These are phyloP conservation scores for Fusarium sp. DNA, from an alignment of 2,329 filamentous ascomycete species.

Conservation along the genomic window DNA sequence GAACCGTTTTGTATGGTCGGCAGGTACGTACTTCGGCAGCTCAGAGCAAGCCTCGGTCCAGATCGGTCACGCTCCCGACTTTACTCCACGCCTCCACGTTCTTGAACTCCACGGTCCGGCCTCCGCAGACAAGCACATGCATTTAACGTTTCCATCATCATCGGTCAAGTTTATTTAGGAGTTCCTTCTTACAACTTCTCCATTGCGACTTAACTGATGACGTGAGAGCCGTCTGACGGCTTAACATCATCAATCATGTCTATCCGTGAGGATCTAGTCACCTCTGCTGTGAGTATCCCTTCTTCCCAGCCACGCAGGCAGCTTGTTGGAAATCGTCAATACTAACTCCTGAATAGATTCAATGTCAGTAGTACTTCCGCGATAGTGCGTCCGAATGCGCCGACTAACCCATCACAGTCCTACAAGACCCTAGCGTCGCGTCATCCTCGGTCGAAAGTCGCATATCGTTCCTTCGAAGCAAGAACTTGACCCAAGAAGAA, in stretches of 20 bases:
- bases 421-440: slow-evolving; percentile 93
- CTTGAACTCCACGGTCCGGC: slow-evolving; percentile 33
- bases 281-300: slow-evolving; percentile 73
- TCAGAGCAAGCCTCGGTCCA: slow-evolving; percentile 49
- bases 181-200: slow-evolving; percentile 7
- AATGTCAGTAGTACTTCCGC: slow-evolving; percentile 53
- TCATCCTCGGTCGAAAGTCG: slow-evolving; percentile 92
- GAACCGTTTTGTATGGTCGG: slow-evolving; percentile 4
- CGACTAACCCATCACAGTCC: slow-evolving; percentile 66
- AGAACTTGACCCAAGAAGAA: slow-evolving; percentile 97
- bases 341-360: slow-evolving; percentile 48
- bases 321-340: slow-evolving; percentile 10
- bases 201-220: slow-evolving; percentile 37
- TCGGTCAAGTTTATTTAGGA: slow-evolving; percentile 11
- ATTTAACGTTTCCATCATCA: slow-evolving; percentile 39
- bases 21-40: slow-evolving; percentile 34
- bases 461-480: slow-evolving; percentile 91
- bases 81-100: slow-evolving; percentile 42
- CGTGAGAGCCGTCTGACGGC: slow-evolving; percentile 38
- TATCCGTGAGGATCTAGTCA: slow-evolving; percentile 93
- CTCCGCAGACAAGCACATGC: slow-evolving; percentile 47
- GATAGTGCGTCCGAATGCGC: neutral
- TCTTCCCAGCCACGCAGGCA: slow-evolving; percentile 13
- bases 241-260: slow-evolving; percentile 65
- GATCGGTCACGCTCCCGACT: slow-evolving; percentile 45